Base-by-base conservation (phyloP, 352 stramenopile genomes). In the Phytophthora vignae region DNA sequence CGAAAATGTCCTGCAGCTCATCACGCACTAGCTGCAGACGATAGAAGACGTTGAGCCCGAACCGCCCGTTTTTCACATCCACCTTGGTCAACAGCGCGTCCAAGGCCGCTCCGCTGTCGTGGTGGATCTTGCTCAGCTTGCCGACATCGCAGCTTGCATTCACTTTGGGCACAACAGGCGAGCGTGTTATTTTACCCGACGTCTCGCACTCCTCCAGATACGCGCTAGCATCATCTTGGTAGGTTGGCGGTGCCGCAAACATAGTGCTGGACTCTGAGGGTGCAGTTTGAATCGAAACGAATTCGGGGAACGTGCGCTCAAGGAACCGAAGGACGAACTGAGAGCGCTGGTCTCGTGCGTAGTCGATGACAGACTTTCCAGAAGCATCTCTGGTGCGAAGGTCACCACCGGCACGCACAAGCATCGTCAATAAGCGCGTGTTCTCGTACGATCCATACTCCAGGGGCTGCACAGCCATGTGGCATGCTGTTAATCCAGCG, bases 31-130 rank as follows among this genome's bases (percentile, higher is more conserved):
- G 63, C 50, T 95, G 88, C 55, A 91, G 66, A 0, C 82, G 76
- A 54, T 95, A 95, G 29, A 93, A 95, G 4, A 93, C 88, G 53
- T 95, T 95, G 15, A 92, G 60, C 5, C 87, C 87, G 44, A 90
- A 90, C 15, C 80, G 81, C 0, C 85, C 85, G 15, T 91, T 89
- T 64, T 84, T 85, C 12, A 93, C 83, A 50, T 95, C 85, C 11
- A 93, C 86, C 64, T 95, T 95, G 11, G 84, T 93, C 4, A 95
- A 60, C 12, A 92, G 53, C 1, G 81, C 83, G 22, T 87, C 70
- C 55, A 85, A 83, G 27, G 88, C 84, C 42, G 87, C 77, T 2
- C 75, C 76, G 19, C 73, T 73, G 22, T 42, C 62, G 12, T 33
- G 62, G 40, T 71, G 78, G 7, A 94, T 79, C 21, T 69, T 78